Percentiles rank a stretch among this genome's conserved stretches.
These are phyloP conservation scores for Actinidia arguta DNA, from an alignment of 179 eudicot genomes.

Conservation along the genomic window DNA sequence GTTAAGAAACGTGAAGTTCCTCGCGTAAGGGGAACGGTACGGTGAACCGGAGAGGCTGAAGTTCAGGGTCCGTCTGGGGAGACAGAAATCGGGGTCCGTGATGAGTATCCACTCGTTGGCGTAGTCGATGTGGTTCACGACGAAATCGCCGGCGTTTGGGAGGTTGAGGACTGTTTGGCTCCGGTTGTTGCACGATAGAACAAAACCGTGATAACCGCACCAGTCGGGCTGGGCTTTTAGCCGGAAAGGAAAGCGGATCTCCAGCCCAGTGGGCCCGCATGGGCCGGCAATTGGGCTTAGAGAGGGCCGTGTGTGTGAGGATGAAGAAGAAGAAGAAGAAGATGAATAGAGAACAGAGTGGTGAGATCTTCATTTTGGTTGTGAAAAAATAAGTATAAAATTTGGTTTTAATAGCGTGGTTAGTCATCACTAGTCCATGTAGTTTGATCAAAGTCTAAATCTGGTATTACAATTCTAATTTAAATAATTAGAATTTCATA, in stretches of 20 bases:
- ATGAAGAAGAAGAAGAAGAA: not conserved
- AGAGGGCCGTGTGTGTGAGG: not conserved
- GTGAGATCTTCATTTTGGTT: not conserved
- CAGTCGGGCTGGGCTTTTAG: not conserved
- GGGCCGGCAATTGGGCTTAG: not conserved
- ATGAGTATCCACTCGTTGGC: not conserved
- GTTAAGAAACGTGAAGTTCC: slow-evolving; percentile 12
- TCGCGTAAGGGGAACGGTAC: not conserved
- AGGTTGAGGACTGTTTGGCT: slow-evolving; percentile 19
- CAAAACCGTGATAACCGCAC: slow-evolving; percentile 23
- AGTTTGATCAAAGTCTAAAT: too few species aligned
- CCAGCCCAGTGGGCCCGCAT: not conserved
- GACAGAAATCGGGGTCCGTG: slow-evolving; percentile 24
- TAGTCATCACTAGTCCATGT: too few species aligned
- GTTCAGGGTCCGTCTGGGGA: slow-evolving; percentile 14
- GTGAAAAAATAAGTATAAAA: not conserved
- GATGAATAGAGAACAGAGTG: not conserved
- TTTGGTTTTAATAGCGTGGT: not conserved
- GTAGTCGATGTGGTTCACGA: slow-evolving; percentile 20
- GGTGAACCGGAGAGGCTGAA: not conserved
- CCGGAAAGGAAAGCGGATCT: slow-evolving; percentile 27
- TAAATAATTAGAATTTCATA: too few species aligned
- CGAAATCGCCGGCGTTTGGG: slow-evolving; percentile 10
- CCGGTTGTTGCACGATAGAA: slow-evolving; percentile 16
- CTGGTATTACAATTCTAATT: too few species aligned